Evolutionary conservation across 768 basidiomycete species (phyloP).

Genomic region (Lyophyllum atratum): DNA sequence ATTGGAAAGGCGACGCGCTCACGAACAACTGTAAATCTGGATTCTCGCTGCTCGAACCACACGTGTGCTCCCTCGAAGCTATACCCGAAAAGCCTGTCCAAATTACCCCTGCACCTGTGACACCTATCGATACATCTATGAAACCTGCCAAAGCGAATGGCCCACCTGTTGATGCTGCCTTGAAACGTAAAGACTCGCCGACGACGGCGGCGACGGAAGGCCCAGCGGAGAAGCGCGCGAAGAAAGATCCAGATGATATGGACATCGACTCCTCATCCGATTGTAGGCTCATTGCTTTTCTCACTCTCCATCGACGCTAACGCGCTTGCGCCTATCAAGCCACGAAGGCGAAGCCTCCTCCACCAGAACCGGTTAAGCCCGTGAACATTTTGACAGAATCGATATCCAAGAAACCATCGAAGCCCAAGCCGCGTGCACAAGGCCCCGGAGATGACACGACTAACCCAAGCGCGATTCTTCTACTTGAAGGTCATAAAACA

Average conservation of each 20-base stretch:
- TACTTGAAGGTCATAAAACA: conserved; percentile 60
- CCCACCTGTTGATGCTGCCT: conserved; percentile 20
- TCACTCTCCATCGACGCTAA: not conserved
- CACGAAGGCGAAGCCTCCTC: conserved; percentile 12
- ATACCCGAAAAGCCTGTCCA: conserved; percentile 25
- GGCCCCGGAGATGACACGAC: conserved; percentile 45
- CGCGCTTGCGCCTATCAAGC: not conserved
- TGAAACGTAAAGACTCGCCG: conserved; percentile 59
- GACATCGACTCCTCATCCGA: conserved; percentile 40
- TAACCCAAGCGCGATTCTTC: conserved; percentile 42
- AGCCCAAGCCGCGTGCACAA: conserved; percentile 35
- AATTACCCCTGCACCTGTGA: conserved; percentile 11
- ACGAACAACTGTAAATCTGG: conserved; percentile 65
- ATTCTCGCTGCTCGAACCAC: conserved; percentile 76
- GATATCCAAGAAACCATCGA: conserved; percentile 28
- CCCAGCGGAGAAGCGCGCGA: conserved; percentile 66
- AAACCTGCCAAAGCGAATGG: conserved; percentile 20
- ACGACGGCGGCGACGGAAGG: conserved; percentile 38
- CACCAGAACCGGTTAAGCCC: conserved; percentile 13
- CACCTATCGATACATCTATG: conserved; percentile 11
- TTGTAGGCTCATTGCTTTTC: conserved; percentile 21
- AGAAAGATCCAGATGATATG: conserved; percentile 52
- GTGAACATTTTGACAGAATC: conserved; percentile 10
- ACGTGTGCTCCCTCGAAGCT: conserved; percentile 64
- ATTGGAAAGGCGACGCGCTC: conserved; percentile 69